Conservation (phyloP, 768 basidiomycete species). For the Dioszegia crocea region DNA sequence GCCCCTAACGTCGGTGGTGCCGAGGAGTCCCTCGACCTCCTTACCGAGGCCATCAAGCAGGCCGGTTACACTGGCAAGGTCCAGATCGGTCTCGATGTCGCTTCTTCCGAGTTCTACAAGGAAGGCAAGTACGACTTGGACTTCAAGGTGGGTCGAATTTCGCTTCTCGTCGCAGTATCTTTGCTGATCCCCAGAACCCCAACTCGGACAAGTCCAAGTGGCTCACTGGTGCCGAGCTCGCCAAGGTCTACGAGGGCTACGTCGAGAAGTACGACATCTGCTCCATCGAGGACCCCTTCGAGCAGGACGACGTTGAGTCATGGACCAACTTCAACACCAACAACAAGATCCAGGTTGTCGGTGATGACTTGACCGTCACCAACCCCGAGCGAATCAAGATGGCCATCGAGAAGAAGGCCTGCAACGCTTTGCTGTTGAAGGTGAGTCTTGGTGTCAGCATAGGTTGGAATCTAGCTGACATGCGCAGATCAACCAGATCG, state of each 20-base stretch:
- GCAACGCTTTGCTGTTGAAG: constrained; percentile 97
- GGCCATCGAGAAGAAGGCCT: constrained; percentile 98
- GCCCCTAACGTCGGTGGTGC: constrained; percentile 96
- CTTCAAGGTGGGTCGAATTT: constrained; percentile 41
- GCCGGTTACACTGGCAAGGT: constrained; percentile 98
- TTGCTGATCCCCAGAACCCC: constrained; percentile 68
- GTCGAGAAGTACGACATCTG: constrained; percentile 87
- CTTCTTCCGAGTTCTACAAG: constrained; percentile 99
- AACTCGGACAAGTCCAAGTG: constrained; percentile 97
- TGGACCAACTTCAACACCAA: constrained; percentile 83
- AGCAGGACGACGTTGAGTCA: constrained; percentile 99
- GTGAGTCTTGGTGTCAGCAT: constrained; percentile 9
- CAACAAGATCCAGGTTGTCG: constrained; percentile 47
- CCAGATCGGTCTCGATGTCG: constrained; percentile 97
- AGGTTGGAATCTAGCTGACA: constrained; percentile 8
- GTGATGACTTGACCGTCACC: constrained; percentile 93
- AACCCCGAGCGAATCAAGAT: constrained; percentile 96
- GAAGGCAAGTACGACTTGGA: constrained; percentile 98
- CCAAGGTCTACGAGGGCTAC: constrained; percentile 80
- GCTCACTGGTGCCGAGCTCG: constrained; percentile 88
- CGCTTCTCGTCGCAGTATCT: background rate
- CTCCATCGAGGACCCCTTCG: constrained; percentile 77
- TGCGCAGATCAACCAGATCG: constrained; percentile 88
- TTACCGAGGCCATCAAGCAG: constrained; percentile 92
- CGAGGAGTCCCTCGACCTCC: constrained; percentile 93